Percentiles rank a stretch among this genome's conserved stretches.
Conservation (phyloP, 1,284 basidiomycete species). For the Vanrija sp. region DNA sequence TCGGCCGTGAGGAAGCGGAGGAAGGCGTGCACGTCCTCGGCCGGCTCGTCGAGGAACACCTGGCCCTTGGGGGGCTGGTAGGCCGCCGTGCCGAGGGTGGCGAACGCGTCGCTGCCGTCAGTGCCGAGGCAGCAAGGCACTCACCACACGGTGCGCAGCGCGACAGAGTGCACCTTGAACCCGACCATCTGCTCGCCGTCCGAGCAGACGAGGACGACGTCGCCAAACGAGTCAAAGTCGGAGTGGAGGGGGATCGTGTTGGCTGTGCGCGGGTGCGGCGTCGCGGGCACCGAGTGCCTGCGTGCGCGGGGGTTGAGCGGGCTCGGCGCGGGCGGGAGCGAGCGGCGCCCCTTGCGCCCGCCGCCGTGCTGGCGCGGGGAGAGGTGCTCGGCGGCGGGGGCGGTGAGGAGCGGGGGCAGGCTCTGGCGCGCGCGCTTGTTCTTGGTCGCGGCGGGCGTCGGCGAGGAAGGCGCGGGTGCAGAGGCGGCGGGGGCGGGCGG, state of each 20-base stretch:
- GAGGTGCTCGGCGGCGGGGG: too few species aligned
- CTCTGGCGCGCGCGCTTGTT: too few species aligned
- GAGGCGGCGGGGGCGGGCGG: too few species aligned
- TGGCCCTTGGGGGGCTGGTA: neutral
- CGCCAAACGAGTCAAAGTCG: neutral
- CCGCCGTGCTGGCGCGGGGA: too few species aligned
- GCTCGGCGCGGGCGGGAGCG: too few species aligned
- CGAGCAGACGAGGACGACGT: neutral
- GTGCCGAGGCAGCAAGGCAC: neutral
- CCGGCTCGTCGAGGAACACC: neutral
- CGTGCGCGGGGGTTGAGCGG: too few species aligned
- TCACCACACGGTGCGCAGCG: slow-evolving; percentile 2
- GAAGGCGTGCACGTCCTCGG: neutral
- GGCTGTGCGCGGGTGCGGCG: too few species aligned
- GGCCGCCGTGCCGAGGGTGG: neutral
- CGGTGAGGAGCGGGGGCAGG: too few species aligned
- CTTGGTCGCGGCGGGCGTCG: too few species aligned
- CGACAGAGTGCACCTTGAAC: neutral
- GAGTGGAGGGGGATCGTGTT: neutral
- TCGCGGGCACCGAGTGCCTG: too few species aligned
- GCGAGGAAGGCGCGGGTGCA: too few species aligned
- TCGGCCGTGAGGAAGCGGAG: neutral
- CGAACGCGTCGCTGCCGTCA: slow-evolving; percentile 1
- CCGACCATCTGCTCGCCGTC: slow-evolving; percentile 1
- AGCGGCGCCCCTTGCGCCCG: too few species aligned